Evolutionary conservation across 352 stramenopile genomes (phyloP).

Genomic region (Elongisporangium prolatum): DNA sequence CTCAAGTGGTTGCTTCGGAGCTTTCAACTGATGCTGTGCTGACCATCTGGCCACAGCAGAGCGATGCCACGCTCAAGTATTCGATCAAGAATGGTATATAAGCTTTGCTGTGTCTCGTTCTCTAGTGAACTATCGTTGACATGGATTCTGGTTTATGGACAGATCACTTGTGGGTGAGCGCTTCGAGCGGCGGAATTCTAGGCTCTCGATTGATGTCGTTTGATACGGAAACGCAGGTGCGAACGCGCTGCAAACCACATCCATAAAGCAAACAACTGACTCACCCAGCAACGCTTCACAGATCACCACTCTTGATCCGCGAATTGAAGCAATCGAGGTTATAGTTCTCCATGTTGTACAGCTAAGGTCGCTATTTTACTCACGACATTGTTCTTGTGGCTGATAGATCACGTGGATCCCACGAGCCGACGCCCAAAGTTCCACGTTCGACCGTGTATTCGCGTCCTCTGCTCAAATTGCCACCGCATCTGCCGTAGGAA

Average conservation of each 20-base stretch:
- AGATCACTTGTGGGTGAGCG: neutral
- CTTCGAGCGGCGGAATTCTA: neutral
- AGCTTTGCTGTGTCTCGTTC: neutral
- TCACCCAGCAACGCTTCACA: neutral
- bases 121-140: neutral
- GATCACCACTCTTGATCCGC: constrained; percentile 18
- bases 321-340: constrained; percentile 37
- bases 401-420: constrained; percentile 31
- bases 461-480: constrained; percentile 18
- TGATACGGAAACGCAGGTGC: neutral
- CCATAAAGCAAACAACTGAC: neutral
- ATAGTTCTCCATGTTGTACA: neutral
- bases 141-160: neutral
- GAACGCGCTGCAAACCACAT: neutral
- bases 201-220: neutral
- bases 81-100: neutral
- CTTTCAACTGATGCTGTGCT: neutral
- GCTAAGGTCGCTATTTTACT: neutral
- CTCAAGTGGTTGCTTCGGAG: neutral
- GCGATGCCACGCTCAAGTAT: neutral
- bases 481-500: constrained; percentile 18
- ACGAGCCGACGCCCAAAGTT: constrained; percentile 15
- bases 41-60: neutral
- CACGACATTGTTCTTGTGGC: neutral
- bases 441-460: constrained; percentile 32